Percentiles rank a stretch among this genome's conserved stretches.
Evolutionary conservation across 129 eudicot genomes (phyloP).

Genomic region (Saposhnikovia divaricata): DNA sequence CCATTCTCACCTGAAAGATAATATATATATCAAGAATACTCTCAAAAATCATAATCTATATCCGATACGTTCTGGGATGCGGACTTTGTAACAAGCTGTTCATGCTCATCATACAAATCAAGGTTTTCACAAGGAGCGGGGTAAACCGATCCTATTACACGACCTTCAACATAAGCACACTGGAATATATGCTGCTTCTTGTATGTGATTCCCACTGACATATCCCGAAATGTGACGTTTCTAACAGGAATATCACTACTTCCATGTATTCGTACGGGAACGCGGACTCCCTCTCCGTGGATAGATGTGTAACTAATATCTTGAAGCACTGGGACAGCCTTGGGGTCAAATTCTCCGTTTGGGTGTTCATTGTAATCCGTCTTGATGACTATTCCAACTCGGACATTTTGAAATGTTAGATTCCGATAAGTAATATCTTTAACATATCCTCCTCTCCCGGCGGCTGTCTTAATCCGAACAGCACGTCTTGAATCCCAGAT

Average conservation of each 20-base stretch:
- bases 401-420: conserved; percentile 63
- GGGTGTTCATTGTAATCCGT: conserved; percentile 99
- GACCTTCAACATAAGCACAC: conserved; percentile 81
- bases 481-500: conserved; percentile 87
- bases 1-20: neutral
- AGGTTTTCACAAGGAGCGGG: conserved; percentile 93
- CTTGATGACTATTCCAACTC: conserved; percentile 85
- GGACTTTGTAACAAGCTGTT: conserved; percentile 52
- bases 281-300: conserved; percentile 89
- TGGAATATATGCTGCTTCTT: conserved; percentile 86
- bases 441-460: conserved; percentile 91
- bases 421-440: conserved; percentile 59
- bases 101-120: conserved; percentile 80
- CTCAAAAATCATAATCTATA: conserved; percentile 82
- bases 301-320: conserved; percentile 60
- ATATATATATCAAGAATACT: neutral
- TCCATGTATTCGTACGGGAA: conserved; percentile 84
- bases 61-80: conserved; percentile 61
- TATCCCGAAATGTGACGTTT: conserved; percentile 62
- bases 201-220: conserved; percentile 73
- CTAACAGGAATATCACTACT: conserved; percentile 60
- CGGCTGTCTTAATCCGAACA: conserved; percentile 83
- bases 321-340: conserved; percentile 56
- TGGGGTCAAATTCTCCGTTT: conserved; percentile 56
- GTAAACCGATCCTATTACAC: conserved; percentile 67